These are phyloP conservation scores for Platismatia glauca DNA, from an alignment of 495 filamentous ascomycete species.

Conservation along the genomic window DNA sequence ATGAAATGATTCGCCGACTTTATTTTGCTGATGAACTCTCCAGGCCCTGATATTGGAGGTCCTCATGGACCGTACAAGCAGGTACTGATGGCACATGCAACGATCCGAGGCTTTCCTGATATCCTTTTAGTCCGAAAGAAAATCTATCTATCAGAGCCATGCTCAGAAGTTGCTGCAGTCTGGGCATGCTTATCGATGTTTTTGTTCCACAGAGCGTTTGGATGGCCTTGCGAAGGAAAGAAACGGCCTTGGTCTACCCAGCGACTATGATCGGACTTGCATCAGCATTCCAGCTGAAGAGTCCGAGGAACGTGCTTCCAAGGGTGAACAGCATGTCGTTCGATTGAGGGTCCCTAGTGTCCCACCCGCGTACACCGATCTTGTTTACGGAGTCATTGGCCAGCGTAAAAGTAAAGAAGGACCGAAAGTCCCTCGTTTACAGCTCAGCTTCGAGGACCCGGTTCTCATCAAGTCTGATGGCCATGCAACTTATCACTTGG, in stretches of 20 bases:
- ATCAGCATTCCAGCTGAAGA: slow-evolving; percentile 52
- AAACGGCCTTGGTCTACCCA: slow-evolving; percentile 49
- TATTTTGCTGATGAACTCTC: slow-evolving; percentile 1
- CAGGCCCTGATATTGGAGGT: slow-evolving; percentile 72
- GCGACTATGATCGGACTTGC: slow-evolving; percentile 73
- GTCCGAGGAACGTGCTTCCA: slow-evolving; percentile 55
- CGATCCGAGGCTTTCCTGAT: slow-evolving; percentile 18
- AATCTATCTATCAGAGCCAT: slow-evolving; percentile 61
- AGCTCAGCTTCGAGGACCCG: slow-evolving; percentile 57
- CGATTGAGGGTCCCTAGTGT: slow-evolving; percentile 56
- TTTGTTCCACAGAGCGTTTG: slow-evolving; percentile 70
- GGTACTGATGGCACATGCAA: slow-evolving; percentile 34
- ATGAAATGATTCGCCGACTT: not conserved
- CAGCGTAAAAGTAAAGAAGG: slow-evolving; percentile 42
- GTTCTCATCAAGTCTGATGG: slow-evolving; percentile 86
- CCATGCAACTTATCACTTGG: slow-evolving; percentile 89
- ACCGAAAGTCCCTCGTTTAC: slow-evolving; percentile 13
- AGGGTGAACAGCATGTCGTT: slow-evolving; percentile 67
- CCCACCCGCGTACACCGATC: slow-evolving; percentile 56
- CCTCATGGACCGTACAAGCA: slow-evolving; percentile 80
- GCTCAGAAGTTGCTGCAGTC: slow-evolving; percentile 58
- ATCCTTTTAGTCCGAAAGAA: slow-evolving; percentile 62
- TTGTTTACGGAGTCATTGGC: slow-evolving; percentile 57
- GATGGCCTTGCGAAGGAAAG: slow-evolving; percentile 51
- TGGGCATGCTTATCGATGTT: slow-evolving; percentile 83